phyloP scores from a whole-genome alignment of 177 flowering plant species.

The Vitis hybrid region DNA sequence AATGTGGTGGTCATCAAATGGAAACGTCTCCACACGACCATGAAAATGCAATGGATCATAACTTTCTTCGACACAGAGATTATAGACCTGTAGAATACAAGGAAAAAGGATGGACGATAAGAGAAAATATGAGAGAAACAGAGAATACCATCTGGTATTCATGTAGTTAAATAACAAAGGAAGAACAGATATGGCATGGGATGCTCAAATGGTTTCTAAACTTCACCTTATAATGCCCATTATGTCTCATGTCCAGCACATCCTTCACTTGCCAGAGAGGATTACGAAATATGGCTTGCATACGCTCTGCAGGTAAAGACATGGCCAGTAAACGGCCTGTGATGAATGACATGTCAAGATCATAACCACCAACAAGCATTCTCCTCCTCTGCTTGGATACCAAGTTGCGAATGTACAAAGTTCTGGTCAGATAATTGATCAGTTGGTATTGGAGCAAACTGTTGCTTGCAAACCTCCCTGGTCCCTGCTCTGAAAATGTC shows the following conservation, averaged over 20 bases:
- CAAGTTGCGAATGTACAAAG: conserved; percentile 51
- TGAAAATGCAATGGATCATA: conserved; percentile 75
- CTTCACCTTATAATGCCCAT: conserved; percentile 66
- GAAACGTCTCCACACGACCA: conserved; percentile 70
- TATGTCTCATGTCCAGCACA: conserved; percentile 71
- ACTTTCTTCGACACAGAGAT: conserved; percentile 66
- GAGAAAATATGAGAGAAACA: conserved; percentile 9
- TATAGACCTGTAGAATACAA: conserved; percentile 50
- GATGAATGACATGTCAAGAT: conserved; percentile 89
- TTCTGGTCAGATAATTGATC: conserved; percentile 41
- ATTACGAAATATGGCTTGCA: conserved; percentile 82
- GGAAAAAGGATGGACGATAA: background rate
- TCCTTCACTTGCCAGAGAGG: conserved; percentile 88
- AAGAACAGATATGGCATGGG: background rate
- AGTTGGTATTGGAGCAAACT: conserved; percentile 26
- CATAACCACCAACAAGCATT: conserved; percentile 80
- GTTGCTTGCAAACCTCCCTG: conserved; percentile 22
- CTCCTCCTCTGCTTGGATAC: conserved; percentile 80
- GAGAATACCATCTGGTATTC: background rate
- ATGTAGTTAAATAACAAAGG: background rate
- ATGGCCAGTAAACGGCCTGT: conserved; percentile 70
- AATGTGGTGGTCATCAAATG: conserved; percentile 88
- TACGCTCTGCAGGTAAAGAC: conserved; percentile 84
- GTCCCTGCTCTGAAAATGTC: conserved; percentile 39
- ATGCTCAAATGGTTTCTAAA: background rate